phyloP scores from a whole-genome alignment of 2,329 filamentous ascomycete species.

The Lecanicillium sp. region DNA sequence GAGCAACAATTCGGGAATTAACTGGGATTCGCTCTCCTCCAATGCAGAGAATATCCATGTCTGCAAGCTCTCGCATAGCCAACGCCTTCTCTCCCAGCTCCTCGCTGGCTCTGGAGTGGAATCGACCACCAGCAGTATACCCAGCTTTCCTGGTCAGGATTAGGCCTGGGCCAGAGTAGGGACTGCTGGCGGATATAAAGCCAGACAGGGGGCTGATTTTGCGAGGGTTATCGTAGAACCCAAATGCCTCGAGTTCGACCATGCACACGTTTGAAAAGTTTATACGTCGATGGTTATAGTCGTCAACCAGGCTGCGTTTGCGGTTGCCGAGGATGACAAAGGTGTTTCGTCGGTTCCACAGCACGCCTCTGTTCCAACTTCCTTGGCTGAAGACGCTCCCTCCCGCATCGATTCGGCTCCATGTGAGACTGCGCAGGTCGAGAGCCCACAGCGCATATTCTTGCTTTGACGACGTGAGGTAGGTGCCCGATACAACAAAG shows the following conservation, averaged over 20 bases:
- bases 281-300: conserved; percentile 95
- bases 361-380: conserved; percentile 91
- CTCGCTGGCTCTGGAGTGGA: conserved; percentile 69
- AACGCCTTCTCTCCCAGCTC: conserved; percentile 79
- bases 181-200: conserved; percentile 77
- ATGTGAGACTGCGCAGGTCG: conserved; percentile 79
- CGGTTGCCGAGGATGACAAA: conserved; percentile 94
- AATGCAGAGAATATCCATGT: conserved; percentile 95
- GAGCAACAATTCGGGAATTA: conserved; percentile 80
- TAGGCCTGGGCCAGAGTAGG: conserved; percentile 47
- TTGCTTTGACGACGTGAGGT: conserved; percentile 94
- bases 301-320: conserved; percentile 87
- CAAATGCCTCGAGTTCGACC: conserved; percentile 95
- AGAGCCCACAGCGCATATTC: conserved; percentile 97
- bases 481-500: conserved; percentile 95
- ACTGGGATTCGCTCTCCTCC: conserved; percentile 87
- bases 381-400: conserved; percentile 92
- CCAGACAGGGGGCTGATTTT: conserved; percentile 70
- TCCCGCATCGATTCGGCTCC: conserved; percentile 93
- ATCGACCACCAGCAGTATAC: conserved; percentile 66
- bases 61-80: conserved; percentile 73
- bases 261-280: conserved; percentile 97
- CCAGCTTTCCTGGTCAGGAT: conserved; percentile 53
- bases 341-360: conserved; percentile 89
- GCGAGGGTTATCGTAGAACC: conserved; percentile 91